phyloP scores from a whole-genome alignment of 306 rosid species.

The Vigna trinervia region DNA sequence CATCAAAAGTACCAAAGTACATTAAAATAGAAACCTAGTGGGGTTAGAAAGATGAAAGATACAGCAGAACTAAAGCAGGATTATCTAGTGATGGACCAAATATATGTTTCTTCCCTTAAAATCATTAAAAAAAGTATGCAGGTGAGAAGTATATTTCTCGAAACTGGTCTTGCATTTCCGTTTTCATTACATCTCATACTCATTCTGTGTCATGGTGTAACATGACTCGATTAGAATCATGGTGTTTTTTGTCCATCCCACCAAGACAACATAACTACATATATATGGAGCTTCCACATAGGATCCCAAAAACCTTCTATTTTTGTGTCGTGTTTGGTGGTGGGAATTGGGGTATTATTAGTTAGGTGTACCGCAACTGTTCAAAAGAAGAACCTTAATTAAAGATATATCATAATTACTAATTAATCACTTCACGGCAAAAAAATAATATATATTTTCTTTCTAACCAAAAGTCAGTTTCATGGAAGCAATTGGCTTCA shows the following conservation, averaged over 20 bases:
- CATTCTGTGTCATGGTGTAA: constrained; percentile 16
- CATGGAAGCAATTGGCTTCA: constrained; percentile 30
- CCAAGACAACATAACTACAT: background rate
- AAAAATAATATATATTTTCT: background rate
- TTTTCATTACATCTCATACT: constrained; percentile 37
- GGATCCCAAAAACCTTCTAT: constrained; percentile 43
- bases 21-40: constrained; percentile 43
- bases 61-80: constrained; percentile 61
- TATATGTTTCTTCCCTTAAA: constrained; percentile 48
- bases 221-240: background rate
- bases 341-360: constrained; percentile 34
- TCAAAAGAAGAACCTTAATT: constrained; percentile 42
- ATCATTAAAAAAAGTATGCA: constrained; percentile 29
- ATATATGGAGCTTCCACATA: constrained; percentile 34
- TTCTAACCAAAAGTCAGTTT: constrained; percentile 32
- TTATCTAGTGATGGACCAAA: constrained; percentile 35
- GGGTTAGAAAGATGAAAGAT: constrained; percentile 59
- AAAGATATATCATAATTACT: constrained; percentile 37
- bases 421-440: background rate
- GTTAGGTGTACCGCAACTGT: constrained; percentile 47
- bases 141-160: constrained; percentile 64
- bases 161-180: constrained; percentile 47
- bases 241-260: constrained; percentile 37
- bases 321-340: constrained; percentile 52
- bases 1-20: constrained; percentile 48